Base-by-base conservation (phyloP, 805 yeast species). In the Candida namnaoensis region DNA sequence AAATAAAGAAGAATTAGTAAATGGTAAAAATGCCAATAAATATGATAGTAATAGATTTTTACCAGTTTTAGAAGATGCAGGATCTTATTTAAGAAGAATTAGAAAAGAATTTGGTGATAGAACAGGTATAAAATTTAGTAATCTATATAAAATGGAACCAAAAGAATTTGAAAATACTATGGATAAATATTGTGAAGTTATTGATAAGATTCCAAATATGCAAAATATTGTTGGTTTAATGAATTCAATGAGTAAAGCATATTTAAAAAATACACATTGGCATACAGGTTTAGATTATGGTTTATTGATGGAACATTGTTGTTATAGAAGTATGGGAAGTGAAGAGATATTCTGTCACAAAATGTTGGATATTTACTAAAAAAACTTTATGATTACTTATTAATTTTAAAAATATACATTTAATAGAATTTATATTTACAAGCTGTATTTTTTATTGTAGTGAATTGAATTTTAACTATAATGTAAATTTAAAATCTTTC, bases 221-320 rank as follows among this genome's bases (percentile, higher is more conserved):
- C 61, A 70, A 42, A 58, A 68, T 38, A 57, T 74, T 8, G 69
- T 67, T 8, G 82, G 82, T 1, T 56, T 78, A 33, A 53, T 76
- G 43, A 60, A 61, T 34, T 38, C 70, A 32, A 58, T 71, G 23
- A 58, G 65, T 25, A 48, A 52, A 5, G 54, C 51, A 37, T 48
- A 64, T 42, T 48, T 48, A 25, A 49, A 47, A 15, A 61, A 69
- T 25, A 58, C 60, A 35, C 7, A 27, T 30, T 74, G 72, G 68
- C 64, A 66, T 30, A 52, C 73, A 38, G 71, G 71, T 12, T 52
- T 53, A 34, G 80, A 74, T 46, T 59, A 68, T 41, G 64, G 74
- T 1, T 58, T 60, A 36, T 56, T 74, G 39, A 54, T 74, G 37
- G 48, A 56, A 36, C 68, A 70, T 47, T 73, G 78, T 53, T 65